Conservation (phyloP, 2,329 filamentous ascomycete genomes). For the Colletotrichum simmondsii region DNA sequence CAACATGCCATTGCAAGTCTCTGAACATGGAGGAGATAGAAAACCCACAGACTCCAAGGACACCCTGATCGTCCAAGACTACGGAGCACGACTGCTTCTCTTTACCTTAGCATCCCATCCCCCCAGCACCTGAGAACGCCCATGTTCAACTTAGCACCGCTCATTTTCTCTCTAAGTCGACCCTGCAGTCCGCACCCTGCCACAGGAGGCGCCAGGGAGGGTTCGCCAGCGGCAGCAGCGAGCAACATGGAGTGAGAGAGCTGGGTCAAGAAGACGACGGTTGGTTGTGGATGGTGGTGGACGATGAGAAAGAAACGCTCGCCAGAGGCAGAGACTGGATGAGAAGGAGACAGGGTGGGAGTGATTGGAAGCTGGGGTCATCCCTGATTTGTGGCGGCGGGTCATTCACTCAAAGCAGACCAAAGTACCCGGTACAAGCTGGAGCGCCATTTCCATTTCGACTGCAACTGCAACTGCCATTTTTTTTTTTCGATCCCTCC, state of each 20-base stretch:
- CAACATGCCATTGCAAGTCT: background rate
- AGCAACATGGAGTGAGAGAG: background rate
- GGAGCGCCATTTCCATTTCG: slow-evolving; percentile 18
- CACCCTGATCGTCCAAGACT: slow-evolving; percentile 24
- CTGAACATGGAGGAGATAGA: background rate
- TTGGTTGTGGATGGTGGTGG: background rate
- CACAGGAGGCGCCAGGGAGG: slow-evolving; percentile 13
- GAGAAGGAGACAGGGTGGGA: background rate
- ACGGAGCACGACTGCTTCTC: background rate
- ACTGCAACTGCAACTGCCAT: background rate
- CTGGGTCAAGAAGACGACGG: background rate
- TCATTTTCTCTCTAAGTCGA: background rate
- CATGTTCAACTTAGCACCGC: slow-evolving; percentile 4
- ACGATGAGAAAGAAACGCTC: background rate
- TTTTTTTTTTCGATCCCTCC: background rate
- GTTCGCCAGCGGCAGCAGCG: slow-evolving; percentile 28
- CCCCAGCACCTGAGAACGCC: slow-evolving; percentile 10
- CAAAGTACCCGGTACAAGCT: slow-evolving; percentile 23
- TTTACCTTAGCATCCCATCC: background rate
- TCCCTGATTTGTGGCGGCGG: slow-evolving; percentile 21
- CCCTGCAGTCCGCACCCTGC: slow-evolving; percentile 3
- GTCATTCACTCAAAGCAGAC: slow-evolving; percentile 20
- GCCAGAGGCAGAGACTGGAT: background rate
- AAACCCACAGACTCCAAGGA: background rate
- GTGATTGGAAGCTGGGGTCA: slow-evolving; percentile 10